A percentile compares a stretch with the other conserved stretches of the same genome.
Conservation (phyloP, 139 green algal genomes). For the Chlorella sp. region DNA sequence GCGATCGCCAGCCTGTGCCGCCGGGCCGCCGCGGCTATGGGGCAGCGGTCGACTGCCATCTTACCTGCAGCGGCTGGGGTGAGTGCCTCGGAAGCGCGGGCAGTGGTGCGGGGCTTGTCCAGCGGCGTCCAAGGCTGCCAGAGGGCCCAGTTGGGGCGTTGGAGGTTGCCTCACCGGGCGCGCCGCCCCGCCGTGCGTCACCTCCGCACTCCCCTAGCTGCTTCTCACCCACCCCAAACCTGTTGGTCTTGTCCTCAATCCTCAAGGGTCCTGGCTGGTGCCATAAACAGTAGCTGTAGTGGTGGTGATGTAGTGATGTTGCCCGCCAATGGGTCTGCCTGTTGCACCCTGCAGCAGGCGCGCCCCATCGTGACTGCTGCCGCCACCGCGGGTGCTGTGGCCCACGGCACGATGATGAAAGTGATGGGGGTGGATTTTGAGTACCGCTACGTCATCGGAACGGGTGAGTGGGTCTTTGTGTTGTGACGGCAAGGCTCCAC, state of each 20-base stretch:
- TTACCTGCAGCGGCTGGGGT: slow-evolving; percentile 5
- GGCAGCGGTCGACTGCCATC: not conserved
- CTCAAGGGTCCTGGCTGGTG: too few species aligned
- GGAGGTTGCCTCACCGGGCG: not conserved
- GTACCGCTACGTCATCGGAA: slow-evolving; percentile 8
- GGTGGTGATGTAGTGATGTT: too few species aligned
- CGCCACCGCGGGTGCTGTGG: not conserved
- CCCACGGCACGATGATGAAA: slow-evolving; percentile 17
- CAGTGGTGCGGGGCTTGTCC: not conserved
- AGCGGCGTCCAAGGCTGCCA: slow-evolving; percentile 1
- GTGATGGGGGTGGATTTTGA: slow-evolving; percentile 6
- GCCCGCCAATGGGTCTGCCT: too few species aligned
- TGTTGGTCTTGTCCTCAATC: too few species aligned
- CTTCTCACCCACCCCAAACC: too few species aligned
- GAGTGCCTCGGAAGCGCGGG: too few species aligned
- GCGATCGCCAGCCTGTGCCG: slow-evolving; percentile 16
- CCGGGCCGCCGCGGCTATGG: not conserved
- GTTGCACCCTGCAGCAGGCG: not conserved
- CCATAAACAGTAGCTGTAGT: too few species aligned
- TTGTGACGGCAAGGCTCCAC: not conserved
- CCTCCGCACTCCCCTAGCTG: too few species aligned
- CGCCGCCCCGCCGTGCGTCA: too few species aligned
- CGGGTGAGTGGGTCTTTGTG: not conserved
- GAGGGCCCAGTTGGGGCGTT: not conserved
- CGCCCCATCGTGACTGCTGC: slow-evolving; percentile 5